Conservation (phyloP, 2,329 filamentous ascomycete genomes). For the Ceratocystis destructans region DNA sequence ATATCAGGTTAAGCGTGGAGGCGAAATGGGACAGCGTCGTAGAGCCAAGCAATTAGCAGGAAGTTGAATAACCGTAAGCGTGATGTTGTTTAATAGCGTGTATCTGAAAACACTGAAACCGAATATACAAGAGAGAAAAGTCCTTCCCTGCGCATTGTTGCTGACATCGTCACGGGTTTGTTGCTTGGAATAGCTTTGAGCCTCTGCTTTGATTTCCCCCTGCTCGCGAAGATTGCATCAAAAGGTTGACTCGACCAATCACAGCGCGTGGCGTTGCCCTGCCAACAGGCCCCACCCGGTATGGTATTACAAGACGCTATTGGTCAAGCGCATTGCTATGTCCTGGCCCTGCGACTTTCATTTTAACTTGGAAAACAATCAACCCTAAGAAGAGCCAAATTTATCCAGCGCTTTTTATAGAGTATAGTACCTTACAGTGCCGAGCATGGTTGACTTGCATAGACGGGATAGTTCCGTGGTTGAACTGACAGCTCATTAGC, state of each 20-base stretch:
- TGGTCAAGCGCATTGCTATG: not conserved
- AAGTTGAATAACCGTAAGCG: not conserved
- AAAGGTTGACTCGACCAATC: slow-evolving; percentile 1
- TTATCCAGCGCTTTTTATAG: no score
- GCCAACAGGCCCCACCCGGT: slow-evolving; percentile 8
- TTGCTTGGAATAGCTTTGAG: not conserved
- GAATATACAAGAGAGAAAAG: not conserved
- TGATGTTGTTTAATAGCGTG: not conserved
- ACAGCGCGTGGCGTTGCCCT: slow-evolving; percentile 12
- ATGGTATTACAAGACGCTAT: no score
- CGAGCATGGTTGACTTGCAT: no score
- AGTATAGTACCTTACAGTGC: no score
- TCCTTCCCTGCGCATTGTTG: not conserved
- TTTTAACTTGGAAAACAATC: not conserved
- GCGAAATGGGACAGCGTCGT: not conserved
- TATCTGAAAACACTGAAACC: not conserved
- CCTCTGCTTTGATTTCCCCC: not conserved
- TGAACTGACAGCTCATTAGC: no score
- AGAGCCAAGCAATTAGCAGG: not conserved
- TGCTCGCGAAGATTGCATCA: not conserved
- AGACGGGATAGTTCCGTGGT: no score
- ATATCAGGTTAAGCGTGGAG: not conserved
- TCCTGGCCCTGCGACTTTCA: not conserved
- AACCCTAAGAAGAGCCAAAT: no score
- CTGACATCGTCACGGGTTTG: slow-evolving; percentile 1